A percentile compares a stretch with the other conserved stretches of the same genome.
These are phyloP conservation scores for Sedum album DNA, from an alignment of 164 flowering plant genomes.

Conservation along the genomic window DNA sequence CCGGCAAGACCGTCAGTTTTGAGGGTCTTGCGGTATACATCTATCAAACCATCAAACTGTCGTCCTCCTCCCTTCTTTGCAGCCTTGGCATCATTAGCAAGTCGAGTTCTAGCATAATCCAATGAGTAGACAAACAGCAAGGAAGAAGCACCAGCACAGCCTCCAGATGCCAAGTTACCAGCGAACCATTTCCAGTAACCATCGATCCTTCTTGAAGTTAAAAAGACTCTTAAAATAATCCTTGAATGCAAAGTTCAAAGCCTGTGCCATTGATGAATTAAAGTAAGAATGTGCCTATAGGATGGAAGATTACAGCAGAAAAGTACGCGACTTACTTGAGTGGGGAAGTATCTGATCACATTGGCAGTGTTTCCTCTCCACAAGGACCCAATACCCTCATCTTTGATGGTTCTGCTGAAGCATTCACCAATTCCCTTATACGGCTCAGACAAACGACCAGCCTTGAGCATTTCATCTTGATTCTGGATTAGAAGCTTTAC, in stretches of 20 bases:
- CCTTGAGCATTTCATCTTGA: too few relatives aligned
- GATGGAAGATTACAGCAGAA: neutral
- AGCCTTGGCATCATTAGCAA: too few relatives aligned
- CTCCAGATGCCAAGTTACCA: conserved; percentile 91
- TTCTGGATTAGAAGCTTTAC: conserved; percentile 86
- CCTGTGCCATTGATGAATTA: neutral
- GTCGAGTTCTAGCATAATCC: too few relatives aligned
- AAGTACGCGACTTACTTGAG: conserved; percentile 46
- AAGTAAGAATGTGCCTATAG: neutral
- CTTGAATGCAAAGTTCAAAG: conserved; percentile 89
- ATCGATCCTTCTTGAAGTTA: conserved; percentile 80
- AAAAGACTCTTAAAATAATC: conserved; percentile 83
- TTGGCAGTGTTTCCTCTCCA: conserved; percentile 92
- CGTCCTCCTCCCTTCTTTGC: conserved; percentile 77
- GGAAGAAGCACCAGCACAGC: conserved; percentile 87
- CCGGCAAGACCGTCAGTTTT: conserved; percentile 73
- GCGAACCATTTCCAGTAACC: conserved; percentile 85
- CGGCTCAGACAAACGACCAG: too few relatives aligned
- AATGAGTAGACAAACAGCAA: too few relatives aligned
- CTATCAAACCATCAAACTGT: too few relatives aligned
- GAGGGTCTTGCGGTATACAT: conserved; percentile 70
- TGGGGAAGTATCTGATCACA: too few relatives aligned
- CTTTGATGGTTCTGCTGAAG: conserved; percentile 58
- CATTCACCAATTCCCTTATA: too few relatives aligned
- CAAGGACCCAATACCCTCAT: conserved; percentile 54